These are phyloP conservation scores for Calycina herbarum DNA, from an alignment of 2,329 filamentous ascomycete species.

Conservation along the genomic window DNA sequence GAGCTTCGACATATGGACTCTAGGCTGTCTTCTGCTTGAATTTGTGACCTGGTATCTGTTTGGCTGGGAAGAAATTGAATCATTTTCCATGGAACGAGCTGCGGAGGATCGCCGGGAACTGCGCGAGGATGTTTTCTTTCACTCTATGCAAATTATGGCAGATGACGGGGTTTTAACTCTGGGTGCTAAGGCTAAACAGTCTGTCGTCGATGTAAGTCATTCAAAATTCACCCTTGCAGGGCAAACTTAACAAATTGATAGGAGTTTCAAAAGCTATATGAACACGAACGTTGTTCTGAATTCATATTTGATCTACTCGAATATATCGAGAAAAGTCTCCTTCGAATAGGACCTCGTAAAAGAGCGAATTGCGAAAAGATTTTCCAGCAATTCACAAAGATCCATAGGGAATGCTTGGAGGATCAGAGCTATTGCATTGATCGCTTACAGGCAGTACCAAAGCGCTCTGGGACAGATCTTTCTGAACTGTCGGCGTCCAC, in stretches of 20 bases:
- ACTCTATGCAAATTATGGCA: background rate
- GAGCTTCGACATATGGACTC: slow-evolving; percentile 38
- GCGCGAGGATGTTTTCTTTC: slow-evolving; percentile 7
- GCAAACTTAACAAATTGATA: background rate
- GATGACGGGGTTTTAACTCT: background rate
- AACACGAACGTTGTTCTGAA: slow-evolving; percentile 10
- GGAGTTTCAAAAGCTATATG: slow-evolving; percentile 8
- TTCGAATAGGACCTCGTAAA: slow-evolving; percentile 7
- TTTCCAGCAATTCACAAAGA: background rate
- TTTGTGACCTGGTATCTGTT: slow-evolving; percentile 35
- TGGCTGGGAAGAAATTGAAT: slow-evolving; percentile 6
- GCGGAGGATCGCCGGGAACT: background rate
- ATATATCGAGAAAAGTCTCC: slow-evolving; percentile 9
- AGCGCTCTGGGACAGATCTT: too few species aligned
- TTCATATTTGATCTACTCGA: slow-evolving; percentile 4
- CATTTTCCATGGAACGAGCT: background rate
- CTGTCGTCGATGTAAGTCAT: slow-evolving; percentile 9
- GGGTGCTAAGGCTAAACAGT: slow-evolving; percentile 9
- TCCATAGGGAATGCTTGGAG: slow-evolving; percentile 1
- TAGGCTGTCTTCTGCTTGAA: slow-evolving; percentile 40
- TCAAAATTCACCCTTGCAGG: background rate
- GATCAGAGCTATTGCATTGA: background rate
- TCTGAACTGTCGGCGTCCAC: too few species aligned
- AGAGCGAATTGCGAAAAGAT: slow-evolving; percentile 4
- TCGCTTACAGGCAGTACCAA: background rate